Conservation (phyloP, 176 grass and related monocot genomes). For the Oryza australiensis region DNA sequence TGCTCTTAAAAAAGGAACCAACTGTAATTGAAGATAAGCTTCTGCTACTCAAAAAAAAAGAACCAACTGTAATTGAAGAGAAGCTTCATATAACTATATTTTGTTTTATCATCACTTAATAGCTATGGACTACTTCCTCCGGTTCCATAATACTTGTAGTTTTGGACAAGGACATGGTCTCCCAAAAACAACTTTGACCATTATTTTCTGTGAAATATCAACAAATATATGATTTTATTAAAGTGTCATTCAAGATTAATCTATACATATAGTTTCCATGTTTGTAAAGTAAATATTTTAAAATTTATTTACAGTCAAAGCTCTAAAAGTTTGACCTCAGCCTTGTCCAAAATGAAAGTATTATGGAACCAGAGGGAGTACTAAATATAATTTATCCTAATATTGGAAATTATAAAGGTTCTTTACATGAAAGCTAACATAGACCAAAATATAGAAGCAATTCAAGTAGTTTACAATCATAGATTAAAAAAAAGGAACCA, state of each 20-base stretch:
- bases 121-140: background rate
- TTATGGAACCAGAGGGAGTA: too few species aligned
- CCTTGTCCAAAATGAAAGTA: too few species aligned
- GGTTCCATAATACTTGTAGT: too few species aligned
- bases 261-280: too few species aligned
- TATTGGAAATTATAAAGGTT: conserved; percentile 13
- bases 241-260: too few species aligned
- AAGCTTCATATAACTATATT: conserved; percentile 23
- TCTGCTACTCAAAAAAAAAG: background rate
- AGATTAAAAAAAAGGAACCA: background rate
- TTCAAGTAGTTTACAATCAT: conserved; percentile 17
- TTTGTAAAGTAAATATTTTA: too few species aligned
- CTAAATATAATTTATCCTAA: conserved; percentile 17
- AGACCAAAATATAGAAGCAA: conserved; percentile 22
- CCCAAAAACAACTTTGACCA: too few species aligned
- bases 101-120: conserved; percentile 21
- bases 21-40: conserved; percentile 6
- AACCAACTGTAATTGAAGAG: conserved; percentile 4
- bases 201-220: too few species aligned
- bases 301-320: too few species aligned
- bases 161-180: too few species aligned
- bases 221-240: too few species aligned
- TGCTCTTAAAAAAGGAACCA: background rate
- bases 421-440: conserved; percentile 20
- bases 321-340: too few species aligned